These are phyloP conservation scores for Entomortierella lignicola DNA, from an alignment of 192 early-diverging fungal species.

Conservation along the genomic window DNA sequence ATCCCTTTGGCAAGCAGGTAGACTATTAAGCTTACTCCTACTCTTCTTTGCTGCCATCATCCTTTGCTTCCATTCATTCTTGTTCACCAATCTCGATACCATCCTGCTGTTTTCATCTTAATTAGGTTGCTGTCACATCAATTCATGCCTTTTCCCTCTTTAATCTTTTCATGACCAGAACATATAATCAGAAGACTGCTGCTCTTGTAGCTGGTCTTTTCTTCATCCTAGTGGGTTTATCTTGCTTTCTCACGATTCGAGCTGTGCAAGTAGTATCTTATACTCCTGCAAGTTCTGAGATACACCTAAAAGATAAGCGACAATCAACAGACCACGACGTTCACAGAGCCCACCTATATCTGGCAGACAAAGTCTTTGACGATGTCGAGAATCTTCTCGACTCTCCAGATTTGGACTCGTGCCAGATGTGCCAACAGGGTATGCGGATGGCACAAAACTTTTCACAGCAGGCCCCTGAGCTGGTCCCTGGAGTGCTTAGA, in stretches of 20 bases:
- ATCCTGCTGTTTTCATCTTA: too few relatives aligned
- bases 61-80: too few relatives aligned
- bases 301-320: slow-evolving; percentile 6
- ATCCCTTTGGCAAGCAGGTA: too few relatives aligned
- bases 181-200: background rate
- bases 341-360: slow-evolving; percentile 17
- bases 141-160: background rate
- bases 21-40: too few relatives aligned
- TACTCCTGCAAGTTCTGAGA: background rate
- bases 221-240: background rate
- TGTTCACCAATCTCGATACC: too few relatives aligned
- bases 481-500: slow-evolving; percentile 32
- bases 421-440: slow-evolving; percentile 44
- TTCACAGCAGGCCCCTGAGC: slow-evolving; percentile 31
- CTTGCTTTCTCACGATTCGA: background rate
- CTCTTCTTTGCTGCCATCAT: too few relatives aligned
- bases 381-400: slow-evolving; percentile 42
- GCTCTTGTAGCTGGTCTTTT: background rate
- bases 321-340: background rate
- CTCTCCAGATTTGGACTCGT: slow-evolving; percentile 36
- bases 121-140: too few relatives aligned
- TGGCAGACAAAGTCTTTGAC: slow-evolving; percentile 15
- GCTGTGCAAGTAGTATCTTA: background rate
- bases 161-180: background rate
- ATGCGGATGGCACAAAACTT: slow-evolving; percentile 33